phyloP scores from a whole-genome alignment of 139 green algal species.

The Nannochloris sp. region DNA sequence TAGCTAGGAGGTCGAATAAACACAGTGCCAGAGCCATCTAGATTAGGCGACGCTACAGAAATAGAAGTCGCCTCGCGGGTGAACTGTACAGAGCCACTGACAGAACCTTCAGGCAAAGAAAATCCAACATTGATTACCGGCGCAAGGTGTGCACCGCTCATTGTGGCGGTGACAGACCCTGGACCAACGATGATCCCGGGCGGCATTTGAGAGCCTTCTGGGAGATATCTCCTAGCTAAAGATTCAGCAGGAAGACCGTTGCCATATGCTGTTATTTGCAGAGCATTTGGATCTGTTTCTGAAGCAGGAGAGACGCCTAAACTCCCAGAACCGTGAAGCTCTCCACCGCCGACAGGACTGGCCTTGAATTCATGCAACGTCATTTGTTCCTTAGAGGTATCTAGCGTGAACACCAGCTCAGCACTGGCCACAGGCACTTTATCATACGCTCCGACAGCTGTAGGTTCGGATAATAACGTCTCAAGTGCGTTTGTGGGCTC shows the following conservation, averaged over 20 bases:
- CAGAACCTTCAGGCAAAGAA: conserved; percentile 33
- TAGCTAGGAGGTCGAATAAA: conserved; percentile 27
- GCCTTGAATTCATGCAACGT: conserved; percentile 53
- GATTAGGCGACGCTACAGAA: conserved; percentile 22
- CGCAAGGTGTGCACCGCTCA: conserved; percentile 56
- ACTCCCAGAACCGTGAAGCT: conserved; percentile 58
- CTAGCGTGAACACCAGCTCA: conserved; percentile 74
- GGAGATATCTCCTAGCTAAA: conserved; percentile 69
- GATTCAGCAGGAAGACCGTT: conserved; percentile 50
- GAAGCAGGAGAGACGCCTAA: conserved; percentile 73
- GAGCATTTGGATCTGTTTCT: conserved; percentile 71
- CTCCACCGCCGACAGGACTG: conserved; percentile 67
- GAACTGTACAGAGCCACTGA: conserved; percentile 24
- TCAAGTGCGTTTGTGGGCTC: conserved; percentile 33
- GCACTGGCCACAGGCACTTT: conserved; percentile 38
- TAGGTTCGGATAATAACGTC: conserved; percentile 22
- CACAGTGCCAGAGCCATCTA: conserved; percentile 31
- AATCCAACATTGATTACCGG: conserved; percentile 50
- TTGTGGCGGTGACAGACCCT: conserved; percentile 29
- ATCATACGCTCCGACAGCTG: conserved; percentile 82
- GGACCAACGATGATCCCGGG: conserved; percentile 33
- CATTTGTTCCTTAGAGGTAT: conserved; percentile 70
- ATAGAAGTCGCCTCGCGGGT: conserved; percentile 14
- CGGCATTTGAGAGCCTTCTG: conserved; percentile 25
- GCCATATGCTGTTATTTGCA: conserved; percentile 62